Conservation (phyloP, 2,329 filamentous ascomycete genomes). For the Talaromyces sp. region DNA sequence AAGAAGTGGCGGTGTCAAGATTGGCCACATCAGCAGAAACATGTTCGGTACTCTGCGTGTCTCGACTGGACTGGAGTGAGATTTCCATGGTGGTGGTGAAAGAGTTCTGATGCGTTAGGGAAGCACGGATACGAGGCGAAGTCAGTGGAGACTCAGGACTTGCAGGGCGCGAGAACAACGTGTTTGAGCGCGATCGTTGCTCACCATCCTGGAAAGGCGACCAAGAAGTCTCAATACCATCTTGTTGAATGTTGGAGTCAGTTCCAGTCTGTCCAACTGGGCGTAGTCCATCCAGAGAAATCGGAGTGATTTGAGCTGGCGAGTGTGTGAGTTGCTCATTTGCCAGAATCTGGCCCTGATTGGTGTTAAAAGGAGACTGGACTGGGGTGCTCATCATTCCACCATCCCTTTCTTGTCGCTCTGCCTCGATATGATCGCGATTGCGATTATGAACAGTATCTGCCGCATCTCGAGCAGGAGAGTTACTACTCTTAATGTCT, state of each 20-base stretch:
- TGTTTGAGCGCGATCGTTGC: slow-evolving; percentile 33
- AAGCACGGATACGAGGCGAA: slow-evolving; percentile 38
- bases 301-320: slow-evolving; percentile 31
- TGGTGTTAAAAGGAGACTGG: slow-evolving; percentile 1
- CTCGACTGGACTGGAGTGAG: slow-evolving; percentile 32
- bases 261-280: slow-evolving; percentile 18
- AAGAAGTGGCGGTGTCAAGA: background rate
- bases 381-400: background rate
- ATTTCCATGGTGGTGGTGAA: slow-evolving; percentile 42
- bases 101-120: slow-evolving; percentile 38
- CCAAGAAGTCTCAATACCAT: slow-evolving; percentile 12
- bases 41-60: slow-evolving; percentile 12
- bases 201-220: slow-evolving; percentile 14
- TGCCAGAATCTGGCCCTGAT: slow-evolving; percentile 19
- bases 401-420: background rate
- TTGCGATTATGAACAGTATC: background rate
- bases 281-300: slow-evolving; percentile 25
- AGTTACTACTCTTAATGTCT: slow-evolving; percentile 12
- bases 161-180: slow-evolving; percentile 34
- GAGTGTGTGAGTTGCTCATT: slow-evolving; percentile 35
- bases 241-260: slow-evolving; percentile 9
- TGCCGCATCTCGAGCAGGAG: background rate
- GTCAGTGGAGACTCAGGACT: slow-evolving; percentile 36
- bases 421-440: background rate
- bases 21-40: slow-evolving; percentile 4